phyloP scores from a whole-genome alignment of 1,139 yeast species.

The Debaryomycetaceae sp. region DNA sequence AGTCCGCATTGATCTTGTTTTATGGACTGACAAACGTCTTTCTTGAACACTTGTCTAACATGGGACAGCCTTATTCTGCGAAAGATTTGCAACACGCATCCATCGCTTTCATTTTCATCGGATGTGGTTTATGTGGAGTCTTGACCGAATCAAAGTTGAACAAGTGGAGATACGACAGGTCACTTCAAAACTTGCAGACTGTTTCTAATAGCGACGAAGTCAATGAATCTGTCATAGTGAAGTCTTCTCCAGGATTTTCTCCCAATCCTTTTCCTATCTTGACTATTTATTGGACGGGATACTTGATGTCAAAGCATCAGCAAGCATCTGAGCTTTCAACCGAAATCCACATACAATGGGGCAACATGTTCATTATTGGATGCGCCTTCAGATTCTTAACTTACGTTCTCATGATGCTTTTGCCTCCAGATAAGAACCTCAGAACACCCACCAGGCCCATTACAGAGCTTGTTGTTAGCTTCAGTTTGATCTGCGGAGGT shows the following conservation, averaged over 20 bases:
- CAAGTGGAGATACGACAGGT: slow-evolving; percentile 45
- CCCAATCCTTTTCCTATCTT: slow-evolving; percentile 93
- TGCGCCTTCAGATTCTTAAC: slow-evolving; percentile 74
- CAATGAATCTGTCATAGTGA: slow-evolving; percentile 13
- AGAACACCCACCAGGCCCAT: slow-evolving; percentile 61
- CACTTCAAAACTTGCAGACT: slow-evolving; percentile 20
- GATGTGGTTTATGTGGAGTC: slow-evolving; percentile 90
- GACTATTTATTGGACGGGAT: slow-evolving; percentile 94
- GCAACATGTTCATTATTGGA: slow-evolving; percentile 71
- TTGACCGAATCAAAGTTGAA: slow-evolving; percentile 62
- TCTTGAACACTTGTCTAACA: slow-evolving; percentile 71
- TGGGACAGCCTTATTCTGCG: slow-evolving; percentile 84
- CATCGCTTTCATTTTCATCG: slow-evolving; percentile 90
- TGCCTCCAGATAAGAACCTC: slow-evolving; percentile 37
- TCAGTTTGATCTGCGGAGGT: slow-evolving; percentile 84
- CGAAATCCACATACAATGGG: slow-evolving; percentile 87
- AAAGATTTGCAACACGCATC: slow-evolving; percentile 94
- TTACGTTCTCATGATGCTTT: slow-evolving; percentile 53
- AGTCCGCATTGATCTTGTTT: slow-evolving; percentile 71
- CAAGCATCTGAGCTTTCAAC: slow-evolving; percentile 81
- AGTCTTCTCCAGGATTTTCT: slow-evolving; percentile 68
- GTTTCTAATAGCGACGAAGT: slow-evolving; percentile 1
- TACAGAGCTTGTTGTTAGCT: slow-evolving; percentile 76
- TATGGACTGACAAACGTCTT: slow-evolving; percentile 89
- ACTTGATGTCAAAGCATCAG: slow-evolving; percentile 91